Evolutionary conservation across 1,284 basidiomycete genomes (phyloP), one percentile per base, ranked within the genome.

Genomic region (Tilletia horrida): DNA sequence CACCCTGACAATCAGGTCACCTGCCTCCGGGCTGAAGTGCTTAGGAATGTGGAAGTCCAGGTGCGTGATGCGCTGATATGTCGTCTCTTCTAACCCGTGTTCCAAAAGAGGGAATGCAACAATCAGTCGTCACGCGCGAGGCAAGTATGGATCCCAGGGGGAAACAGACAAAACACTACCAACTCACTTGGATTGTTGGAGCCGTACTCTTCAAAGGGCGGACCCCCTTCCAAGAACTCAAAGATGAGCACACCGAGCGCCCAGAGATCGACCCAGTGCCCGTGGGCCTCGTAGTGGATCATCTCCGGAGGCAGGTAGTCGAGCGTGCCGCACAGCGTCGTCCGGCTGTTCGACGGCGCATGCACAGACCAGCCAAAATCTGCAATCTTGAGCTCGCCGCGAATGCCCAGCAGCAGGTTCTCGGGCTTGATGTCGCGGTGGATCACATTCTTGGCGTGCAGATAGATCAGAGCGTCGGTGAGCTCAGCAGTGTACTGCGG

Each of bases 361-460:
- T 98, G 96, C 2, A 98, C 95, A 78, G 91, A 93, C 95, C 96
- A 98, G 7, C 96, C 96, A 83, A 99, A 98, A 83, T 98, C 96
- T 6, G 89, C 96, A 72, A 99, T 97, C 86, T 99, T 98, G 72
- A 99, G 85, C 81, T 98, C 95, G 55, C 95, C 96, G 73, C 93
- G 91, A 77, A 98, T 88, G 16, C 94, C 95, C 9, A 99, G 85
- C 8, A 99, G 86, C 63, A 99, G 84, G 81, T 99, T 99, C 84
- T 97, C 96, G 0, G 96, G 96, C 83, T 98, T 99, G 85, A 98
- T 99, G 79, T 99, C 96, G 27, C 96, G 89, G 81, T 99, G 96
- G 69, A 98, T 98, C 73, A 98, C 92, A 79, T 98, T 94, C 82
- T 98, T 98, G 67, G 86, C 85, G 82, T 99, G 96, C 2, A 98